Percentiles rank a stretch among this genome's conserved stretches.
phyloP scores from a whole-genome alignment of 306 rosid species.

The Glycyrrhiza uralensis region DNA sequence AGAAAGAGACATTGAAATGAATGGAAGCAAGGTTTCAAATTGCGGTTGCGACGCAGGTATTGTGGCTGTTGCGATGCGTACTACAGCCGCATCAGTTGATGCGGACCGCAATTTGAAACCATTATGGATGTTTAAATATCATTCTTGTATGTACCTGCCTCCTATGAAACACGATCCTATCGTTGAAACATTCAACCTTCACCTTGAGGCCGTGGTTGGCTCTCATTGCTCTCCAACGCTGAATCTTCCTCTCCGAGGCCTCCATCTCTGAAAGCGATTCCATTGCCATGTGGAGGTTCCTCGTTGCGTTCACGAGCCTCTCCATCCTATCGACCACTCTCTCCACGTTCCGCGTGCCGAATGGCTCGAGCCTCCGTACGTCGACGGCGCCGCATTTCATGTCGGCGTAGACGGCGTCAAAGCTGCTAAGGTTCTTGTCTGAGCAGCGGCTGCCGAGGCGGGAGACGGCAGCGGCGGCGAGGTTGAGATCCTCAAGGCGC shows the following conservation, averaged over 20 bases:
- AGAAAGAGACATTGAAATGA: no score
- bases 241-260: conserved; percentile 39
- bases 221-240: conserved; percentile 30
- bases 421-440: conserved; percentile 9
- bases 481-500: conserved; percentile 56
- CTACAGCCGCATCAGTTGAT: no score
- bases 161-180: conserved; percentile 23
- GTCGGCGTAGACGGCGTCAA: conserved; percentile 33
- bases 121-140: no score
- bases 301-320: conserved; percentile 35
- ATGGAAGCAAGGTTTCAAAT: no score
- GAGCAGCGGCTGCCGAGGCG: conserved; percentile 42
- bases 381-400: conserved; percentile 30
- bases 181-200: conserved; percentile 36
- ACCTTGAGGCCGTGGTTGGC: conserved; percentile 23
- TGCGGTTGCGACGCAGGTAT: no score
- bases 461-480: conserved; percentile 43
- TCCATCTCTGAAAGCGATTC: conserved; percentile 48
- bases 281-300: conserved; percentile 41
- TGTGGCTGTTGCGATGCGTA: no score
- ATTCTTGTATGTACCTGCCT: no score
- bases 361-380: conserved; percentile 28
- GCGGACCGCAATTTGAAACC: no score
- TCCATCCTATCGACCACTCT: conserved; percentile 43
- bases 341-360: neutral